Evolutionary conservation across 2,329 filamentous ascomycete genomes (phyloP), one percentile per base, ranked within the genome.

Genomic region (Fusarium sambucinum): DNA sequence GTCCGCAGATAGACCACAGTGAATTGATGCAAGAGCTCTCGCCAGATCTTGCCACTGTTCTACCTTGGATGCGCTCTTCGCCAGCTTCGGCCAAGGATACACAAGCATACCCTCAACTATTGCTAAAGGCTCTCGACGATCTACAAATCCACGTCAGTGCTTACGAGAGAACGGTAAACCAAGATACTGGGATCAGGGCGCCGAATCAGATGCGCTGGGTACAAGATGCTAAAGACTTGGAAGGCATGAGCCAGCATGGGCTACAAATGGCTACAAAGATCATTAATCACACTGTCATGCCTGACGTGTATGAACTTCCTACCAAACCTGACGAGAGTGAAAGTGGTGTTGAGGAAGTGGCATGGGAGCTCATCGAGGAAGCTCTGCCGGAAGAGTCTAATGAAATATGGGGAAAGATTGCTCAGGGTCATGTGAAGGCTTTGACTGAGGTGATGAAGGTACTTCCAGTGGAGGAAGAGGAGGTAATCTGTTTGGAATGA

Each of bases 331-430:
- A 54, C 7, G 65, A 62, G 7, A 56, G 55, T 7, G 61, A 64
- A 2, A 66, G 70, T 12, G 78, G 78, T 27, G 62, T 78, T 21
- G 72, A 79, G 27, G 74, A 70, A 30, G 66, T 80, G 50, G 79
- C 78, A 8, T 73, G 72, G 70, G 77, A 80, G 32, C 56, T 80
- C 37, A 62, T 80, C 30, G 72, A 74, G 3, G 72, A 73, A 21
- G 71, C 67, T 6, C 56, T 71, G 37, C 73, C 70, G 11, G 61
- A 58, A 19, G 56, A 21, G 19, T 53, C 35, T 6, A 68, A 74
- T 12, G 68, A 74, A 17, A 77, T 74, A 2, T 81, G 78, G 79
- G 79, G 79, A 3, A 68, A 63, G 23, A 45, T 70, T 4, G 77
- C 76, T 1, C 73, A 76, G 10, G 65, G 68, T 12, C 66, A 76